Evolutionary conservation across 148 eudicot genomes (phyloP), one percentile per base, ranked within the genome.

Genomic region (Heliosperma pusillum): DNA sequence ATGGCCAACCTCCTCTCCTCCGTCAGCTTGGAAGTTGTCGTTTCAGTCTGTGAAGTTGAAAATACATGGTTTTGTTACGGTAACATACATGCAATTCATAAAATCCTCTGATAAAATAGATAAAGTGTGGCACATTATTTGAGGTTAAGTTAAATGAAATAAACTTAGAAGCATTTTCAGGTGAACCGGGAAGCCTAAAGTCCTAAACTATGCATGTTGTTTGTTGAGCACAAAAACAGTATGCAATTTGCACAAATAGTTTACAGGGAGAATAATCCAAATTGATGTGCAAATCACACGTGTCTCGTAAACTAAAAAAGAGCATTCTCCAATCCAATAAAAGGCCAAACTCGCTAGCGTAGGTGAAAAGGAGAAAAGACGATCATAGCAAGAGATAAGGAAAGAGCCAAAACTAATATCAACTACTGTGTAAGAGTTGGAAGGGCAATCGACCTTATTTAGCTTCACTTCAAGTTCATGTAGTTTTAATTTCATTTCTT

Each of bases 401-500:
- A n/a, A n/a, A n/a, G n/a, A n/a, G n/a, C n/a, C n/a, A n/a, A n/a
- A n/a, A n/a, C n/a, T 27, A 65, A 52, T 2, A 16, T 10, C n/a
- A 30, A 21, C n/a, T 69, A 69, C 40, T 61, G n/a, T 20, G 62
- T n/a, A 60, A 72, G 42, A 73, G 45, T 45, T 61, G 11, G 47
- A 66, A 47, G 1, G 72, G 33, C 1, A 77, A 82, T 89, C 87
- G 69, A 93, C 98, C 98, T 93, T 81, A 56, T 72, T 81, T 64
- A 91, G 85, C 86, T 89, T 85, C 22, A 76, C 77, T 71, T 89
- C 94, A 74, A 93, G 84, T 78, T 79, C 78, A 67, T 68, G 79
- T 5, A 93, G 66, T 81, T 87, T 91, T 24, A 81, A 83, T 81
- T 87, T 93, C 92, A 93, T 83, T 76, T 88, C 92, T 77, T 88